Evolutionary conservation across 2,329 filamentous ascomycete genomes (phyloP).

Genomic region (Leptosphaerulina australis): DNA sequence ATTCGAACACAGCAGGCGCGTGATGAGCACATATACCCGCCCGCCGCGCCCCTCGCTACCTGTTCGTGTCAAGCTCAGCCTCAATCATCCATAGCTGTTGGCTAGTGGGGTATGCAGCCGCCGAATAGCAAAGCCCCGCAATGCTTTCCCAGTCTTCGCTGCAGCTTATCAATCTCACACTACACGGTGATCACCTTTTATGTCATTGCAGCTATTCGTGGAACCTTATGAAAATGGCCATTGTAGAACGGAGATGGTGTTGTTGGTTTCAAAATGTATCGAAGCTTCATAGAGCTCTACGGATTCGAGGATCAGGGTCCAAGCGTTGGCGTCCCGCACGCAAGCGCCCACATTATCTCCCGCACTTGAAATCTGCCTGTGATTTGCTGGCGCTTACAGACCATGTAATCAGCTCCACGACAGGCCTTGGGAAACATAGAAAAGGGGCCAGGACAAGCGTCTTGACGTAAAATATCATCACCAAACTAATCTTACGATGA

Average conservation of each 20-base stretch:
- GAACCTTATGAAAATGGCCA: too few species aligned
- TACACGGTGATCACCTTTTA: too few species aligned
- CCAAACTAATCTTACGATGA: too few species aligned
- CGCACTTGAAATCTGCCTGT: constrained; percentile 4
- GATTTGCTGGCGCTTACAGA: constrained; percentile 18
- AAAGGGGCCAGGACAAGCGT: too few species aligned
- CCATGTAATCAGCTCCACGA: constrained; percentile 11
- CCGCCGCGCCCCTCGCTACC: constrained; percentile 21
- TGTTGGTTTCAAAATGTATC: background rate
- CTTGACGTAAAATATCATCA: background rate
- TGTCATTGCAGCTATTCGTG: too few species aligned
- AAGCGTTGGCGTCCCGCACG: constrained; percentile 21
- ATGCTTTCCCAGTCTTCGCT: constrained; percentile 8
- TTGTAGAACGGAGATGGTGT: background rate
- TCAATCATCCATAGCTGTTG: constrained; percentile 36
- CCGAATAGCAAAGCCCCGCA: constrained; percentile 15
- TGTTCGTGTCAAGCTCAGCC: constrained; percentile 40
- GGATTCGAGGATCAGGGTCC: constrained; percentile 18
- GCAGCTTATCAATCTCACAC: constrained; percentile 13
- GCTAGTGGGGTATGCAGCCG: constrained; percentile 37
- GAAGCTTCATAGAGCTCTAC: constrained; percentile 9
- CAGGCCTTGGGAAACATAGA: too few species aligned
- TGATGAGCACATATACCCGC: constrained; percentile 37
- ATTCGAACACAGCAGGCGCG: constrained; percentile 2
- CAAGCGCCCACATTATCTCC: constrained; percentile 24